A percentile compares a stretch with the other conserved stretches of the same genome.
These are phyloP conservation scores for Ascoidea rubescens DNA, from an alignment of 805 yeast species.

Conservation along the genomic window DNA sequence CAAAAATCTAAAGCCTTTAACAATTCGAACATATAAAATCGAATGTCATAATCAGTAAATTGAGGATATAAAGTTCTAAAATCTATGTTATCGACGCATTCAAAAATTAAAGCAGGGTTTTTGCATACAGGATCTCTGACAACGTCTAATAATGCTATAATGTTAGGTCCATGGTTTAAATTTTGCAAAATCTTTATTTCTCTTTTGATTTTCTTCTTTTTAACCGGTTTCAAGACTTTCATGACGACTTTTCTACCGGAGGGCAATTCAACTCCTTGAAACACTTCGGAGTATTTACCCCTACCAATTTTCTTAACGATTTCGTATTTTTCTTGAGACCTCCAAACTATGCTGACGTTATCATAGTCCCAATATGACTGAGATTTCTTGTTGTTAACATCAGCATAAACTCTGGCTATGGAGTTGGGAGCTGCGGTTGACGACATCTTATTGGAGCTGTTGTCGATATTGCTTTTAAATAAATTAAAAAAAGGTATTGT, in stretches of 20 bases:
- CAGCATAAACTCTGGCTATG: conserved; percentile 67
- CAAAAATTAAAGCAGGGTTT: conserved; percentile 82
- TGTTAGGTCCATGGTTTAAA: conserved; percentile 73
- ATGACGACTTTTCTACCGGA: conserved; percentile 60
- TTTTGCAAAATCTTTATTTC: conserved; percentile 83
- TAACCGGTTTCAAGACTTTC: conserved; percentile 86
- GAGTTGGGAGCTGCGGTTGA: not conserved
- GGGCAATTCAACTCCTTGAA: conserved; percentile 63
- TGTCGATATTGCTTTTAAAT: too few relatives aligned
- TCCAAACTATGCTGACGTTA: conserved; percentile 63
- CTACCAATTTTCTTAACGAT: conserved; percentile 77
- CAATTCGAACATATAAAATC: conserved; percentile 70
- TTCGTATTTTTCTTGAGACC: conserved; percentile 64
- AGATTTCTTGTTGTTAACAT: conserved; percentile 66
- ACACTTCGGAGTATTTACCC: conserved; percentile 93
- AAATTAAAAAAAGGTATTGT: too few relatives aligned
- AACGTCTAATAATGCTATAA: conserved; percentile 63
- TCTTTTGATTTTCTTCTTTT: conserved; percentile 79
- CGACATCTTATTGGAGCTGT: too few relatives aligned
- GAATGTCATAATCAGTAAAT: conserved; percentile 60
- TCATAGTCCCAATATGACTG: conserved; percentile 85
- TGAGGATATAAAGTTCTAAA: conserved; percentile 72
- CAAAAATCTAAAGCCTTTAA: conserved; percentile 77
- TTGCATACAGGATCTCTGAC: conserved; percentile 69
- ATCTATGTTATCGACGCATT: conserved; percentile 70